Base-by-base conservation (phyloP, 352 stramenopile species). In the Pythium apleroticum region DNA sequence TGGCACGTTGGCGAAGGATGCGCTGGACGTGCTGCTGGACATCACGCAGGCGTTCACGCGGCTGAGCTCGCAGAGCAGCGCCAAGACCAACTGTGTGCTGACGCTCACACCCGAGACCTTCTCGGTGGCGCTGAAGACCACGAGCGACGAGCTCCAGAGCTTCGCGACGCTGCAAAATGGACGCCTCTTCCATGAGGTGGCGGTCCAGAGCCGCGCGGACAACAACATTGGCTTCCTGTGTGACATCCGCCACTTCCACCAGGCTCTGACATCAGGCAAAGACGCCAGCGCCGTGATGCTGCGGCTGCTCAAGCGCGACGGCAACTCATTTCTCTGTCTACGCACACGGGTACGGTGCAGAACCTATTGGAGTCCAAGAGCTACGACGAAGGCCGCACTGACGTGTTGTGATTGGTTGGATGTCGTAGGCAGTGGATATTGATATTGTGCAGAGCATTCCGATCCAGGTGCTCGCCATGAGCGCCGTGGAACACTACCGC, bases 361-460 rank as follows among this genome's bases (percentile, higher is more conserved):
- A n/a, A n/a, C n/a, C n/a, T 64, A 14, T n/a, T 50, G 12, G 9
- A 19, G 14, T 41, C 35, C 2, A 30, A 12, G 22, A 52, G 37
- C 41, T 39, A 33, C 30, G 30, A 24, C 39, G 17, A 10, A 46
- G 17, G 8, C 14, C 22, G 37, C 12, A 9, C 37, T 46, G 37
- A 46, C 8, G 4, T 11, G 22, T 22, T 17, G 22, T 60, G 31
- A 46, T 22, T 49, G n/a, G 8, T 46, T n/a, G 17, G 30, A 14
- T 31, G 22, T 37, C 30, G 41, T 63, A 83, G 75, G 84, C 86
- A 0, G 82, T 95, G 30, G 86, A 95, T 64, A 89, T 95, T 46
- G 84, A 95, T 63, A 93, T 95, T 43, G 77, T 92, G 39, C 86
- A 95, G 72, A 95, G 83, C 59, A 85, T 95, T 43, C 86, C 86